phyloP scores from a whole-genome alignment of 306 rosid genomes.

The Begonia loranthoides region DNA sequence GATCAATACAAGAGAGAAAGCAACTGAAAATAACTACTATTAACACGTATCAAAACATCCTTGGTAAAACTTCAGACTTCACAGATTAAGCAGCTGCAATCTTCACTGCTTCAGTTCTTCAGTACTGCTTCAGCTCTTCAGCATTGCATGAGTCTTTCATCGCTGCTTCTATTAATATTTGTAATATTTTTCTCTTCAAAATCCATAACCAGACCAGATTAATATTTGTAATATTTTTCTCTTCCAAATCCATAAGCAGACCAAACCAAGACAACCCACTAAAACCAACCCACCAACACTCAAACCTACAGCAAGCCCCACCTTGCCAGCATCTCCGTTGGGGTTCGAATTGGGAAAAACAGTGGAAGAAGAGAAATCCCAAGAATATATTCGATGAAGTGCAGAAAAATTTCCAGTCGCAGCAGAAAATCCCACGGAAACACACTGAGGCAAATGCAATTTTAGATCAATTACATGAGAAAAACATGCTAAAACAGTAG shows the following conservation, averaged over 20 bases:
- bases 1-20: no score
- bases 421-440: slow-evolving; percentile 22
- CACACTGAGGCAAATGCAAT: slow-evolving; percentile 10
- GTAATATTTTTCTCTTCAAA: no score
- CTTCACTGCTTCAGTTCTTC: no score
- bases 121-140: no score
- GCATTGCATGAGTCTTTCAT: no score
- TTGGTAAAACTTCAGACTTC: no score
- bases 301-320: slow-evolving; percentile 2
- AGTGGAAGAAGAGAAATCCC: slow-evolving; percentile 8
- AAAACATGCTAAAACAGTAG: not conserved
- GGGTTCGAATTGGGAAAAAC: not conserved
- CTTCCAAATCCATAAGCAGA: not conserved
- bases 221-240: no score
- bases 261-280: not conserved
- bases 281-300: slow-evolving; percentile 5
- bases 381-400: slow-evolving; percentile 3
- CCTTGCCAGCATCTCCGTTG: not conserved
- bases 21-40: no score
- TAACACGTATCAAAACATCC: no score
- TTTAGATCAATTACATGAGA: slow-evolving; percentile 13
- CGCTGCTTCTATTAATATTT: no score
- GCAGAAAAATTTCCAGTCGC: slow-evolving; percentile 4
- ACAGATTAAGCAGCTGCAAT: no score
- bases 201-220: no score